Percentiles rank a stretch among this genome's conserved stretches.
These are phyloP conservation scores for Suhomyces kilbournensis DNA, from an alignment of 805 yeast genomes.

Conservation along the genomic window DNA sequence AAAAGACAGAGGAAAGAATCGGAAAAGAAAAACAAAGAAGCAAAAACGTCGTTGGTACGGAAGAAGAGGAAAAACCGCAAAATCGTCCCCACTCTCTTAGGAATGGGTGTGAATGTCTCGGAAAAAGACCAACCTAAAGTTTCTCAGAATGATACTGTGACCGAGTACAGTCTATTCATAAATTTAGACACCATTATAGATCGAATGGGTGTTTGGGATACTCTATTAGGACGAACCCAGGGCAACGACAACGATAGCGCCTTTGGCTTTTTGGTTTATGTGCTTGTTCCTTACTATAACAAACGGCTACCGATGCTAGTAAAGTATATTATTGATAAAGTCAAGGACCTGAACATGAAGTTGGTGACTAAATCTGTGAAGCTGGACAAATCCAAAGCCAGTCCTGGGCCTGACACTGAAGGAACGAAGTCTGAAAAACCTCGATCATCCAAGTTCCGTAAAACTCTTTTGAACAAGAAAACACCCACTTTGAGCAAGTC, in stretches of 20 bases:
- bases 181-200: constrained; percentile 47
- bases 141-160: background rate
- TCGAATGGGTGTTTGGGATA: constrained; percentile 53
- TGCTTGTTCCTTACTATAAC: constrained; percentile 52
- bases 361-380: constrained; percentile 11
- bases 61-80: constrained; percentile 18
- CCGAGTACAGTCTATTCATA: constrained; percentile 15
- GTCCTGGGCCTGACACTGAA: constrained; percentile 4
- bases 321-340: constrained; percentile 43
- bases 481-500: constrained; percentile 17
- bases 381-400: background rate
- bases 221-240: constrained; percentile 34
- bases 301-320: constrained; percentile 47
- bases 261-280: constrained; percentile 48
- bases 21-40: constrained; percentile 15
- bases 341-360: constrained; percentile 47
- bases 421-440: constrained; percentile 5
- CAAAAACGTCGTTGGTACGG: constrained; percentile 20
- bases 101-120: constrained; percentile 29
- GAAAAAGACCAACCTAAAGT: constrained; percentile 2
- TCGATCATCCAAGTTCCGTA: constrained; percentile 1
- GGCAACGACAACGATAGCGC: constrained; percentile 36
- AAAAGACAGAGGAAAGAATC: constrained; percentile 30
- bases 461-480: constrained; percentile 1
- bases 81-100: constrained; percentile 43